Evolutionary conservation across 768 basidiomycete genomes (phyloP), one percentile per base, ranked within the genome.

Genomic region (Asterophora parasitica): DNA sequence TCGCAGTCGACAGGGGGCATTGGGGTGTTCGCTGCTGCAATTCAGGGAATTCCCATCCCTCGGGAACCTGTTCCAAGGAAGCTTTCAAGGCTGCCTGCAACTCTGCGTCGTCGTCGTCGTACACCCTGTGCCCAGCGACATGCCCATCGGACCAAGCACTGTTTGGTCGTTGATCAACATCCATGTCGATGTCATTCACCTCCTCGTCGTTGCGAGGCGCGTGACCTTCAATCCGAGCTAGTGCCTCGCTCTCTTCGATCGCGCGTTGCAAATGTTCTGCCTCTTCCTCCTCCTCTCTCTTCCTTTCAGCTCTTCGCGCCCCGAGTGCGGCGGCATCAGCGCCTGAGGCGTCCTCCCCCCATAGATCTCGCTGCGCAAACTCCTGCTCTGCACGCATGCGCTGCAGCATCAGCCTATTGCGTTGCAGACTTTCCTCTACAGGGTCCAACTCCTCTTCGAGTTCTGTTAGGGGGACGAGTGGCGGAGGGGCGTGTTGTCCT

Each of bases 101-200:
- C 56, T 88, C 85, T 17, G 78, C 81, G 57, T 95, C 92, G 42
- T 93, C 92, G 53, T 94, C 92, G 52, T 93, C 92, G 55, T 88
- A 83, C 32, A 83, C 78, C 38, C 81, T 68, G 42, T 74, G 50
- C 23, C 56, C 52, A 30, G 50, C 40, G 50, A 41, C 38, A 39
- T 28, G 44, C 34, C 52, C 35, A 31, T 34, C 43, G 38, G 41
- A 11, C n/a, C n/a, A n/a, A n/a, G n/a, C n/a, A n/a, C n/a, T n/a
- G n/a, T n/a, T n/a, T n/a, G n/a, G n/a, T 31, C 44, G 32, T 26
- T 38, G 30, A 31, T 49, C 32, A 36, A 40, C 59, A 27, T 62
- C 61, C 48, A 57, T 48, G 15, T 23, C 60, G 65, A 15, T 51
- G 16, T 33, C 44, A n/a, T 57, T 61, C 7, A 51, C 41, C n/a